Conservation (phyloP, 768 basidiomycete genomes). For the Amanita muscaria region DNA sequence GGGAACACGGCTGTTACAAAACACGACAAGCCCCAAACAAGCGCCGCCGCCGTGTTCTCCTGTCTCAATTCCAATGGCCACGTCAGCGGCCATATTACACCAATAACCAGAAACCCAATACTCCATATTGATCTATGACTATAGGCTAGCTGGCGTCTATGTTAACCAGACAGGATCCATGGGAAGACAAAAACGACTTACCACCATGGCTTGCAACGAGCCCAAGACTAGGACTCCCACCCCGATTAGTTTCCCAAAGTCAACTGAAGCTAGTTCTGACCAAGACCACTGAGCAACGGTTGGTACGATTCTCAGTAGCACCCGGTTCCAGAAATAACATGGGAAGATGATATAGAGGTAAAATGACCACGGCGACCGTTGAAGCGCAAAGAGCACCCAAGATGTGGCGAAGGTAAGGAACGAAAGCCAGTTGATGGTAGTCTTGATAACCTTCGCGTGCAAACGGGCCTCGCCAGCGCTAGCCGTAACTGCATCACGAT, state of each 20-base stretch:
- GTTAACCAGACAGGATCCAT: not conserved
- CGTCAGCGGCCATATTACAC: conserved; percentile 56
- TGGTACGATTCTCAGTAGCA: conserved; percentile 24
- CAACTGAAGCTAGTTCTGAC: conserved; percentile 1
- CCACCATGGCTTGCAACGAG: conserved; percentile 64
- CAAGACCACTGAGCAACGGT: conserved; percentile 10
- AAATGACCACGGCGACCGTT: conserved; percentile 61
- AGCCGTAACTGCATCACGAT: conserved; percentile 8
- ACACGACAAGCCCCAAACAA: conserved; percentile 43
- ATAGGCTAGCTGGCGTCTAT: conserved; percentile 48
- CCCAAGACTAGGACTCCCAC: conserved; percentile 23
- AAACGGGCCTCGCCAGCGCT: not conserved
- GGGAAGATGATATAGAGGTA: conserved; percentile 73
- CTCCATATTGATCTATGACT: conserved; percentile 67
- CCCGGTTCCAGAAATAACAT: conserved; percentile 66
- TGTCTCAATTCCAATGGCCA: conserved; percentile 33
- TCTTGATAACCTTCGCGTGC: not conserved
- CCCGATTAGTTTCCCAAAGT: conserved; percentile 4
- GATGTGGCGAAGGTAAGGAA: conserved; percentile 24
- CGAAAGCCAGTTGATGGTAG: conserved; percentile 15
- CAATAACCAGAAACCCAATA: conserved; percentile 50
- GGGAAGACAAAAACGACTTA: conserved; percentile 26
- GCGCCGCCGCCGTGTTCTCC: conserved; percentile 17
- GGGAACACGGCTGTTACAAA: conserved; percentile 59
- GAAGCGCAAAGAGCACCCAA: conserved; percentile 48